These are phyloP conservation scores for Filosporella fistucella DNA, from an alignment of 495 filamentous ascomycete species.

Conservation along the genomic window DNA sequence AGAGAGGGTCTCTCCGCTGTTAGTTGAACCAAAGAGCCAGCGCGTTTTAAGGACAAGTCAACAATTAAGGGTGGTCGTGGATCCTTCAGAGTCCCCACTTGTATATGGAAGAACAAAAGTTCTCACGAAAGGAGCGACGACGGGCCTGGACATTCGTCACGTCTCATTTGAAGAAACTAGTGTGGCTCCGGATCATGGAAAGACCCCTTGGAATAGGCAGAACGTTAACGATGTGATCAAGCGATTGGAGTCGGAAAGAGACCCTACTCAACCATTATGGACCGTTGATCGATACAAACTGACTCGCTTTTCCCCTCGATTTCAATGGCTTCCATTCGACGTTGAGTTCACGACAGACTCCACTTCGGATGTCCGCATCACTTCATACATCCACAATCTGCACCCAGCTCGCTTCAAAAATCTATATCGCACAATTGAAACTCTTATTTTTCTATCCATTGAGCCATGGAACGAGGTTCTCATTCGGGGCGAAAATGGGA, in stretches of 20 bases:
- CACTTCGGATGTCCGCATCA: slow-evolving; percentile 23
- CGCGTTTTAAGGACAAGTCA: not conserved
- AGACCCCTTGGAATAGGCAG: too few species aligned
- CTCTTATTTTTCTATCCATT: slow-evolving; percentile 32
- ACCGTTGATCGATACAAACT: slow-evolving; percentile 27
- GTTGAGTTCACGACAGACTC: slow-evolving; percentile 28
- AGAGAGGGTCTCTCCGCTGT: not conserved
- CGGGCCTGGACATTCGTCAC: not conserved
- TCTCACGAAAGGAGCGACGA: not conserved
- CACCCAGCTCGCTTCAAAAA: slow-evolving; percentile 31
- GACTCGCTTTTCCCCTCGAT: slow-evolving; percentile 37
- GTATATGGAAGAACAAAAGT: slow-evolving; percentile 31
- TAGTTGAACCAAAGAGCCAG: not conserved
- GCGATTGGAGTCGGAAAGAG: not conserved
- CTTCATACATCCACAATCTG: slow-evolving; percentile 40
- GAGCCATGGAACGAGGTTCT: slow-evolving; percentile 33
- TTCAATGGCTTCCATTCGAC: slow-evolving; percentile 37
- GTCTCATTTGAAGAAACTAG: not conserved
- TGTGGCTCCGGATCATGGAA: not conserved
- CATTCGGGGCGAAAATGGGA: slow-evolving; percentile 9
- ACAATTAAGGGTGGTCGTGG: slow-evolving; percentile 10
- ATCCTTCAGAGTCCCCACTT: slow-evolving; percentile 36
- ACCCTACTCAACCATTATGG: not conserved
- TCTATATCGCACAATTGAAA: slow-evolving; percentile 34
- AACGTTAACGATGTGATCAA: not conserved